These are phyloP conservation scores for Zalerion maritima DNA, from an alignment of 495 filamentous ascomycete species.

Conservation along the genomic window DNA sequence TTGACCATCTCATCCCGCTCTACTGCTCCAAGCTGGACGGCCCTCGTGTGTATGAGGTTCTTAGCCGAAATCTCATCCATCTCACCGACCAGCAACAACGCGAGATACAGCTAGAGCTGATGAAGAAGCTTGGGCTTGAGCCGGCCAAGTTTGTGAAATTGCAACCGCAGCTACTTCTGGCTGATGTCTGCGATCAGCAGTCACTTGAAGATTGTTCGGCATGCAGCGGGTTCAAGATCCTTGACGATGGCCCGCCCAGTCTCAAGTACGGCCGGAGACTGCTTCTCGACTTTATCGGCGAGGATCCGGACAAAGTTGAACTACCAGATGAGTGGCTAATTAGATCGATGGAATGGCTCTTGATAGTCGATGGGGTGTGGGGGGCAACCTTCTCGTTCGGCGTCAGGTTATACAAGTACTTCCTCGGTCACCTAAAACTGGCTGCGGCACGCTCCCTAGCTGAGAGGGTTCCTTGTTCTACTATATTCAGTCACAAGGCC, in stretches of 20 bases:
- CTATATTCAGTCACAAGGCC: constrained; percentile 20
- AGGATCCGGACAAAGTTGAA: constrained; percentile 34
- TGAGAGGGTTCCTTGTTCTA: constrained; percentile 28
- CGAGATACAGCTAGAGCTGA: constrained; percentile 46
- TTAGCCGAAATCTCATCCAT: constrained; percentile 43
- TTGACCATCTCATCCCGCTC: constrained; percentile 63
- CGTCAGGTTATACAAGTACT: constrained; percentile 53
- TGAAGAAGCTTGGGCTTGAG: constrained; percentile 39
- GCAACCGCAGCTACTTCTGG: constrained; percentile 42
- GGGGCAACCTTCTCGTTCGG: constrained; percentile 53
- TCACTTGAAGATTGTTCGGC: constrained; percentile 13
- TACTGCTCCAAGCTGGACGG: constrained; percentile 67
- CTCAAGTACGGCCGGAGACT: constrained; percentile 35
- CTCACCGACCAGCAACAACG: constrained; percentile 29
- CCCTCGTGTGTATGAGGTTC: constrained; percentile 27
- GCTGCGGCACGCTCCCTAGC: constrained; percentile 51
- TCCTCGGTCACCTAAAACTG: constrained; percentile 50
- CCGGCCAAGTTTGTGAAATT: constrained; percentile 30
- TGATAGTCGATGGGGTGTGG: constrained; percentile 56
- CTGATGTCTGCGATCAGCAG: constrained; percentile 19
- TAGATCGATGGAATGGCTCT: constrained; percentile 71
- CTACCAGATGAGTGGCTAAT: constrained; percentile 58
- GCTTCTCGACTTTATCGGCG: constrained; percentile 50
- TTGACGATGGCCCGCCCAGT: constrained; percentile 27
- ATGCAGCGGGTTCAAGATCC: constrained; percentile 32